Percentiles rank a stretch among this genome's conserved stretches.
Conservation (phyloP, 1,139 yeast species). For the Tardiomyces digboiensis region DNA sequence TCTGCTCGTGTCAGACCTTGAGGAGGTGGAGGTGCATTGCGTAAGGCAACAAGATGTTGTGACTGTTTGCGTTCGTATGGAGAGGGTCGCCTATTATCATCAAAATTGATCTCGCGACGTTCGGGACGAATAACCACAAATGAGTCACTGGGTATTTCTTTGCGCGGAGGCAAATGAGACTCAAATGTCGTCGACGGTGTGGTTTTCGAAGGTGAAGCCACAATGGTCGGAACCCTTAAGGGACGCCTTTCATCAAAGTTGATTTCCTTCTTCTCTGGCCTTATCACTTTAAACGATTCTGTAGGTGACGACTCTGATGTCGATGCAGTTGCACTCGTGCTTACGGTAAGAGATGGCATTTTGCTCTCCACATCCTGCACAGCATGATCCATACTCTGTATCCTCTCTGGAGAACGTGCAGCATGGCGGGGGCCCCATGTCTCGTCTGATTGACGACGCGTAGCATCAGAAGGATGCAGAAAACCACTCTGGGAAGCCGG, state of each 20-base stretch:
- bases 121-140: background rate
- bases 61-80: conserved; percentile 40
- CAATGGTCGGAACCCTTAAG: conserved; percentile 1
- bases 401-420: no score
- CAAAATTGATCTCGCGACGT: conserved; percentile 60
- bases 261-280: conserved; percentile 38
- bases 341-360: background rate
- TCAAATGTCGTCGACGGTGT: no score
- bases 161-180: no score
- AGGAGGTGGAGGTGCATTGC: conserved; percentile 75
- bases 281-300: conserved; percentile 53
- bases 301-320: conserved; percentile 7
- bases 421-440: no score
- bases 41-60: conserved; percentile 41
- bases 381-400: background rate
- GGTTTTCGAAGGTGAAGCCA: background rate
- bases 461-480: no score
- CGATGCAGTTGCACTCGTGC: background rate
- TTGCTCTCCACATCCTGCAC: background rate
- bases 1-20: conserved; percentile 16
- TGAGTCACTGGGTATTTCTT: background rate
- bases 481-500: background rate
- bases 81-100: conserved; percentile 57
- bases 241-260: conserved; percentile 3
- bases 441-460: no score